These are phyloP conservation scores for Peterozyma xylosa DNA, from an alignment of 805 yeast genomes.

Conservation along the genomic window DNA sequence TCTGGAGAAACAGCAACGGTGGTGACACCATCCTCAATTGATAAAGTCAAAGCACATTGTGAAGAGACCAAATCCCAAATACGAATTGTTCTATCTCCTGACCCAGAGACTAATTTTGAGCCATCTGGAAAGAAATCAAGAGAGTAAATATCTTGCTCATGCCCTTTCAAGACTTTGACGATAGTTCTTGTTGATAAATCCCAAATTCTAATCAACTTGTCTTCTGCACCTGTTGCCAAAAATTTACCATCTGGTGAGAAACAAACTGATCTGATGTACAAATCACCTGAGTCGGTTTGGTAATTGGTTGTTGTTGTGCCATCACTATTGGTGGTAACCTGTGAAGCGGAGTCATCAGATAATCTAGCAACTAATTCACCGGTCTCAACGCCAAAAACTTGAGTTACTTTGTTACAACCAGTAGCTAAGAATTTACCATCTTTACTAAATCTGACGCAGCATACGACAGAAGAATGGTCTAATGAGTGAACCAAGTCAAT, in stretches of 20 bases:
- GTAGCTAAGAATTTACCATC: constrained; percentile 93
- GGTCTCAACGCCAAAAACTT: constrained; percentile 85
- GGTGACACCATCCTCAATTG: constrained; percentile 96
- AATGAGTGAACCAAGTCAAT: constrained; percentile 85
- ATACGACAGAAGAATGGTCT: constrained; percentile 91
- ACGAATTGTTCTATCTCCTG: constrained; percentile 94
- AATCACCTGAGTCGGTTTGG: constrained; percentile 67
- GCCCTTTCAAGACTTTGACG: constrained; percentile 83
- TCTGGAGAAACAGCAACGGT: constrained; percentile 97
- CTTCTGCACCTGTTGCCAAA: constrained; percentile 92
- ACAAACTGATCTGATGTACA: constrained; percentile 92
- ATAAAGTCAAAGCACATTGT: constrained; percentile 78
- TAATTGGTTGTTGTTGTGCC: constrained; percentile 28
- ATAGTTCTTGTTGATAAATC: constrained; percentile 81
- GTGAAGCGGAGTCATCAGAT: constrained; percentile 64
- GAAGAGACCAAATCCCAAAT: constrained; percentile 93
- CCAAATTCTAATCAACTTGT: constrained; percentile 91
- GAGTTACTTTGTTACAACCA: constrained; percentile 94
- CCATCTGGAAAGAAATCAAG: constrained; percentile 94
- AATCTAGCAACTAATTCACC: constrained; percentile 85
- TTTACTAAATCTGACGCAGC: constrained; percentile 88
- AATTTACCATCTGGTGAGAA: constrained; percentile 93
- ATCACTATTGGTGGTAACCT: constrained; percentile 23
- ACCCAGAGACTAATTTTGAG: constrained; percentile 85
- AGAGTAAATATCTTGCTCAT: constrained; percentile 96